A percentile compares a stretch with the other conserved stretches of the same genome.
Evolutionary conservation across 129 eudicot species (phyloP).

Genomic region (Apium graveolens): DNA sequence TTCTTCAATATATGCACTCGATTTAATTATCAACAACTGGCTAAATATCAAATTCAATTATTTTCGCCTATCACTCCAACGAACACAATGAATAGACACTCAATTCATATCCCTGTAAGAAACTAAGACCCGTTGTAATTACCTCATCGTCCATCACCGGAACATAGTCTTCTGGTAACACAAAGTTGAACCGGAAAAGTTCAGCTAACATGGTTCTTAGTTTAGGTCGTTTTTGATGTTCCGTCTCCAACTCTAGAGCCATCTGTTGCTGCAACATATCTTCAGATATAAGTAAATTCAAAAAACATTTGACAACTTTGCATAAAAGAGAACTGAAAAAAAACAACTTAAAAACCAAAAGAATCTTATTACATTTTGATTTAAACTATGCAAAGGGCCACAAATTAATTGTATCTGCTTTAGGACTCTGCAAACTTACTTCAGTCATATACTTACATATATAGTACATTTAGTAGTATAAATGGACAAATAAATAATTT

Average conservation of each 20-base stretch:
- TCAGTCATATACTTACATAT: neutral
- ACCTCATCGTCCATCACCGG: slow-evolving; percentile 4
- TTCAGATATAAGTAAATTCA: neutral
- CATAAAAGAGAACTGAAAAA: neutral
- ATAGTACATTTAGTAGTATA: neutral
- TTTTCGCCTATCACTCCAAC: neutral
- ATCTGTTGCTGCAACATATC: slow-evolving; percentile 2
- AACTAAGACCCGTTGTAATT: neutral
- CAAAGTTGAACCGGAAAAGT: slow-evolving; percentile 2
- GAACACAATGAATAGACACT: neutral
- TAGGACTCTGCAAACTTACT: neutral
- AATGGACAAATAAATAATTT: neutral
- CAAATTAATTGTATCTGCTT: neutral
- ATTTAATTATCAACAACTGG: neutral
- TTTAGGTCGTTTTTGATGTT: neutral
- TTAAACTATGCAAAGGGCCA: neutral
- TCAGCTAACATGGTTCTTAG: neutral
- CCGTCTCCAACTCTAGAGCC: neutral
- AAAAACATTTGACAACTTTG: neutral
- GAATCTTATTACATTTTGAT: neutral
- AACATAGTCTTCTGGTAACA: neutral
- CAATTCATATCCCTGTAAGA: neutral
- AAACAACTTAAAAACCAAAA: neutral
- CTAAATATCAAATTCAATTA: neutral
- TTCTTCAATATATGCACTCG: neutral